phyloP scores from a whole-genome alignment of 2,329 filamentous ascomycete species.

The Triangularia setosa region DNA sequence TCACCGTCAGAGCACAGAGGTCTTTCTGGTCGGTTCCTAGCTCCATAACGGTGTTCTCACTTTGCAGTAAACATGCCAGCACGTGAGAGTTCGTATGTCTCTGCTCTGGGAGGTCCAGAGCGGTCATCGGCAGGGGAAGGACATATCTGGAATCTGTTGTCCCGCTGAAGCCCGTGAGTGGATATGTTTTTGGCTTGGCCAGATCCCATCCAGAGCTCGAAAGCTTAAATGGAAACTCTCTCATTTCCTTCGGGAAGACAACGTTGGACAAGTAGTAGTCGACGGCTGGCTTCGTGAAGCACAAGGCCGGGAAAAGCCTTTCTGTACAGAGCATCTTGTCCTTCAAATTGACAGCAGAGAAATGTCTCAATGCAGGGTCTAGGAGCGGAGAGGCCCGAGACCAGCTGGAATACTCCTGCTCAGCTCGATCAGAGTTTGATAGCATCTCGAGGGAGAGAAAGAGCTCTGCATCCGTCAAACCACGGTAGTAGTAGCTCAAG shows the following conservation, averaged over 20 bases:
- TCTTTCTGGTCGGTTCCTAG: conserved; percentile 30
- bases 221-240: conserved; percentile 60
- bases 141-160: conserved; percentile 63
- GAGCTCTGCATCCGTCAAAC: conserved; percentile 48
- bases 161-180: conserved; percentile 65
- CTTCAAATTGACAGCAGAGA: conserved; percentile 55
- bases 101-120: conserved; percentile 55
- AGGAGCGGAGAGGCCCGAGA: conserved; percentile 43
- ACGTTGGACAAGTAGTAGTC: conserved; percentile 61
- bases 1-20: conserved; percentile 43
- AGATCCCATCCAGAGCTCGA: conserved; percentile 67
- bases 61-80: conserved; percentile 52
- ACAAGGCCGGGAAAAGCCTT: conserved; percentile 50
- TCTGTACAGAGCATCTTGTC: conserved; percentile 46
- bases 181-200: conserved; percentile 29
- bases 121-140: conserved; percentile 58
- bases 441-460: conserved; percentile 47
- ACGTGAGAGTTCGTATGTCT: conserved; percentile 62
- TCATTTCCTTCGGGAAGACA: conserved; percentile 62
- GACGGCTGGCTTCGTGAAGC: conserved; percentile 48
- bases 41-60: conserved; percentile 48
- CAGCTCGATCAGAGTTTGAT: conserved; percentile 52
- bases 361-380: conserved; percentile 42
- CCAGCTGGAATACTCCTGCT: conserved; percentile 52
- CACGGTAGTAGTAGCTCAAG: conserved; percentile 63